Conservation (phyloP, 176 grass and related monocot species). For the Oryza glumipatula region DNA sequence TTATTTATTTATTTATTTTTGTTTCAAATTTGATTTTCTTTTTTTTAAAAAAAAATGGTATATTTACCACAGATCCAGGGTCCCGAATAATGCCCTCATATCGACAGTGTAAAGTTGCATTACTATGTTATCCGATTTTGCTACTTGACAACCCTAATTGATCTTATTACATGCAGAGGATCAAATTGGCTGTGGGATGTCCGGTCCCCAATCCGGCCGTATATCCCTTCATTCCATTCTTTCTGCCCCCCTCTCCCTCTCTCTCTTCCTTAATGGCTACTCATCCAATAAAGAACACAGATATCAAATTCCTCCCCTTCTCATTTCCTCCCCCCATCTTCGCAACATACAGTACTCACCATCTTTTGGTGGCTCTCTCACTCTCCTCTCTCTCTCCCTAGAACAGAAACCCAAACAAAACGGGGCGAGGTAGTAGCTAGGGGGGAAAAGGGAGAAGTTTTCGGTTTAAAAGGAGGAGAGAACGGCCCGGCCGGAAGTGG, state of each 20-base stretch:
- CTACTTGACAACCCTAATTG: too few species aligned
- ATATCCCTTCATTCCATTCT: constrained; percentile 45
- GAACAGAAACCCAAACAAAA: constrained; percentile 25
- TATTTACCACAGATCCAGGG: too few species aligned
- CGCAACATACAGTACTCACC: constrained; percentile 50
- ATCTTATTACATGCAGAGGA: constrained; percentile 10
- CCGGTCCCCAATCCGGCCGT: constrained; percentile 19
- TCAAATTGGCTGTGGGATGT: constrained; percentile 11
- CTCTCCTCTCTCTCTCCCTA: constrained; percentile 27
- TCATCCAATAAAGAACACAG: constrained; percentile 51
- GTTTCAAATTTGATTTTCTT: too few species aligned
- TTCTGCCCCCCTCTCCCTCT: background rate
- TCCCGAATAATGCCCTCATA: background rate
- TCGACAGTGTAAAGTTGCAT: background rate
- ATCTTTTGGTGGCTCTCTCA: constrained; percentile 53
- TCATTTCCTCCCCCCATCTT: constrained; percentile 44
- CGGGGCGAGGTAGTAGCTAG: background rate
- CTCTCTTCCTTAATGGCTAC: constrained; percentile 39
- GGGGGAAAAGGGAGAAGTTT: background rate
- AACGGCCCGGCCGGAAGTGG: constrained; percentile 23
- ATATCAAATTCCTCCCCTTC: constrained; percentile 46
- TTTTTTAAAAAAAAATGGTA: too few species aligned
- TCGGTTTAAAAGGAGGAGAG: constrained; percentile 22
- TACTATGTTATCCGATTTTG: background rate
- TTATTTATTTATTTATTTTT: too few species aligned